Percentiles rank a stretch among this genome's conserved stretches.
Conservation (phyloP, 2,329 filamentous ascomycete genomes). For the Geosmithia morbida region DNA sequence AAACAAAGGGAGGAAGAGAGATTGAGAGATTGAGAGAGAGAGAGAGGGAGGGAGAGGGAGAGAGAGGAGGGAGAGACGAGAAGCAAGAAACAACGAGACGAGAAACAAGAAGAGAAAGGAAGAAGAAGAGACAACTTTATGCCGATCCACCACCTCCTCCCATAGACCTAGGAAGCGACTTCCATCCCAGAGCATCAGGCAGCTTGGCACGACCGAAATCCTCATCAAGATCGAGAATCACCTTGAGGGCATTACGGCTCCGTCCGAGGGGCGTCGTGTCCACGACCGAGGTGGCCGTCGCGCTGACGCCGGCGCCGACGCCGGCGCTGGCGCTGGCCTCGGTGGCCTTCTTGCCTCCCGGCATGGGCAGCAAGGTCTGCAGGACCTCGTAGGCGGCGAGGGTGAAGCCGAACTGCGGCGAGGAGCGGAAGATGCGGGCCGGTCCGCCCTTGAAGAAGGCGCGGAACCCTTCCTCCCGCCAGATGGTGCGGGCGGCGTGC, state of each 20-base stretch:
- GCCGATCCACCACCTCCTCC: constrained; percentile 14
- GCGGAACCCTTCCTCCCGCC: constrained; percentile 80
- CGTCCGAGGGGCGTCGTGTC: constrained; percentile 36
- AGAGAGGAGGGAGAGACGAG: background rate
- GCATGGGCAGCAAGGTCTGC: constrained; percentile 61
- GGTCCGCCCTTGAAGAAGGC: constrained; percentile 99
- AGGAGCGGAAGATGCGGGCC: constrained; percentile 86
- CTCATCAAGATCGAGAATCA: constrained; percentile 86
- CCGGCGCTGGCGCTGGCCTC: constrained; percentile 25
- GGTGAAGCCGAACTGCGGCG: constrained; percentile 95
- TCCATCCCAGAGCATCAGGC: constrained; percentile 37
- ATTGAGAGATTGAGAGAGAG: background rate
- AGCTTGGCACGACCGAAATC: constrained; percentile 71
- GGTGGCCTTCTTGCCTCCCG: constrained; percentile 38
- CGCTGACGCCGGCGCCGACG: constrained; percentile 48
- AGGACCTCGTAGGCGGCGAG: constrained; percentile 90
- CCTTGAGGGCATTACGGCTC: constrained; percentile 85
- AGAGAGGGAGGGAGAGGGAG: background rate
- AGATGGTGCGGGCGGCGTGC: constrained; percentile 73
- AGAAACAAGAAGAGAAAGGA: background rate
- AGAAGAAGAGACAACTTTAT: background rate
- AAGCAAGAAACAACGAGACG: background rate
- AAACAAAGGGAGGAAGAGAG: background rate
- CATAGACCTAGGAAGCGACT: constrained; percentile 34
- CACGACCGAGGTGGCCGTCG: constrained; percentile 19